Evolutionary conservation across 192 early-diverging fungal species (phyloP).

Genomic region (Podila horticola): DNA sequence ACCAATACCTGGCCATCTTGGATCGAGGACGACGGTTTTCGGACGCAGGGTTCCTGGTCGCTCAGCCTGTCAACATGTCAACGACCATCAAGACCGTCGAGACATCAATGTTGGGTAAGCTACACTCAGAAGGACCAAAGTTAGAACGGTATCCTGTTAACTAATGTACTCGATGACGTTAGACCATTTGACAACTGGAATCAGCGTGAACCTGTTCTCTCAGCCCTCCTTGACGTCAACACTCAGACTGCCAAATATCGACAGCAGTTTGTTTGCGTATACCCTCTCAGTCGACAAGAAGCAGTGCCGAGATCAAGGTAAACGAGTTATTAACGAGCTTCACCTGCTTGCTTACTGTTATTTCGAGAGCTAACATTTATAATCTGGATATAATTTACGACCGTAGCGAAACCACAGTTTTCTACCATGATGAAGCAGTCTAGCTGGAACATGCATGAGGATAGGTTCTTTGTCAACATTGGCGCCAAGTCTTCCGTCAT

Average conservation of each 20-base stretch:
- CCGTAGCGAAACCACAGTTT: conserved; percentile 22
- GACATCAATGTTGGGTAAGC: conserved; percentile 54
- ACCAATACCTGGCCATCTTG: conserved; percentile 43
- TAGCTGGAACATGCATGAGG: conserved; percentile 64
- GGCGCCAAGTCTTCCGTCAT: conserved; percentile 15
- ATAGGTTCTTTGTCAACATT: conserved; percentile 62
- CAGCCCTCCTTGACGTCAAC: conserved; percentile 42
- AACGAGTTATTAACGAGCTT: neutral
- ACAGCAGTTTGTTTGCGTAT: conserved; percentile 62
- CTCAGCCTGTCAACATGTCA: conserved; percentile 46
- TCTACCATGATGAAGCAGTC: conserved; percentile 64
- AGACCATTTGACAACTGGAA: conserved; percentile 40
- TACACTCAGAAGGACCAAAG: neutral
- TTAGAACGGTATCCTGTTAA: neutral
- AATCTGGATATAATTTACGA: neutral
- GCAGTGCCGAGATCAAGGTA: conserved; percentile 41
- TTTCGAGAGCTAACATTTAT: too few species aligned
- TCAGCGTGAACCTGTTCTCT: conserved; percentile 22
- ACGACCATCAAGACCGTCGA: conserved; percentile 23
- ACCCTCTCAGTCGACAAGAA: conserved; percentile 55
- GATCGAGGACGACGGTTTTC: conserved; percentile 33
- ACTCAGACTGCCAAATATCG: conserved; percentile 60
- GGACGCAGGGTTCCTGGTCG: conserved; percentile 53
- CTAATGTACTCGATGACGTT: conserved; percentile 8
- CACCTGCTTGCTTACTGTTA: too few species aligned